Conservation (phyloP, 305 asterid genomes). For the Galium porrigens region DNA sequence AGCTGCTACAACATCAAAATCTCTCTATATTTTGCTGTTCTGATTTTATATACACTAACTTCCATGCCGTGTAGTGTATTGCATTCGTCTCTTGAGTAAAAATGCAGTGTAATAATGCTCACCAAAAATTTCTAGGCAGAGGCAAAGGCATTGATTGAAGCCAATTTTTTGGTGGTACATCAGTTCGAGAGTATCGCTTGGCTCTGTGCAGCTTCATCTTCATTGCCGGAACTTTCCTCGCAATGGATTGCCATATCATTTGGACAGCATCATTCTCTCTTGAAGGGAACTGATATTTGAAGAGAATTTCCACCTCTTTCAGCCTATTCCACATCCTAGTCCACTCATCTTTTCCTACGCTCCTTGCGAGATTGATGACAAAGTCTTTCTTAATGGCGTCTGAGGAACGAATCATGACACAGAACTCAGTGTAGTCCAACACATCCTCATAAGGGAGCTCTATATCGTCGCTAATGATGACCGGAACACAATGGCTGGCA, state of each 20-base stretch:
- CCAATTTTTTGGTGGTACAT: constrained; percentile 17
- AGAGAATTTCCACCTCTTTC: background rate
- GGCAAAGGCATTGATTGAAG: constrained; percentile 29
- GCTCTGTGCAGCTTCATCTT: constrained; percentile 13
- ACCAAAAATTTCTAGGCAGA: constrained; percentile 27
- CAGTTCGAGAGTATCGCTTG: constrained; percentile 27
- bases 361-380: background rate
- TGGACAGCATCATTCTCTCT: background rate
- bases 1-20: background rate
- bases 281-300: background rate
- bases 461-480: background rate
- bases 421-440: background rate
- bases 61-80: background rate
- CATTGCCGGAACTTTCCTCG: constrained; percentile 1
- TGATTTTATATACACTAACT: background rate
- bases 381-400: background rate
- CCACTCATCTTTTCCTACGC: background rate
- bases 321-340: background rate
- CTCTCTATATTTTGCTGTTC: background rate
- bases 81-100: background rate
- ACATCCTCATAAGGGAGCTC: background rate
- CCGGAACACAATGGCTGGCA: background rate
- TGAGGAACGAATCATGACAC: background rate
- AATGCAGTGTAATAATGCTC: constrained; percentile 6
- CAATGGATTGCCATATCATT: background rate